Conservation (phyloP, 768 basidiomycete genomes). For the Lactifluus piperatus region DNA sequence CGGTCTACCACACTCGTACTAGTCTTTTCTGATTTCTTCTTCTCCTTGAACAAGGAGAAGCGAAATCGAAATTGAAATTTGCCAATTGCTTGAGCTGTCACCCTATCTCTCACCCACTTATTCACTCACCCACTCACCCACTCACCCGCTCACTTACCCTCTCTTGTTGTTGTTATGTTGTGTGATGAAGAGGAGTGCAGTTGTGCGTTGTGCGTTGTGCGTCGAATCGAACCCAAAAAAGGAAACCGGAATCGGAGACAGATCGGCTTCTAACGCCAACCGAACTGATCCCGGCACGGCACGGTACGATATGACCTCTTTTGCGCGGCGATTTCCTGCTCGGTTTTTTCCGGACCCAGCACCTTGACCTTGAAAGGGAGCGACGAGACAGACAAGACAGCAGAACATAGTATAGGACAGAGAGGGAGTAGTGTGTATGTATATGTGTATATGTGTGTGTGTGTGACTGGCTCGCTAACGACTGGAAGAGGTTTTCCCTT, state of each 20-base stretch:
- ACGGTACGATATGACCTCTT: neutral
- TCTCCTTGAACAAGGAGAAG: neutral
- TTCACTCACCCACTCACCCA: no score
- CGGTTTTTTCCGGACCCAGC: neutral
- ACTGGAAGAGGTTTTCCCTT: neutral
- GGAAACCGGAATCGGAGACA: neutral
- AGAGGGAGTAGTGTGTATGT: no score
- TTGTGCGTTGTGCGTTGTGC: no score
- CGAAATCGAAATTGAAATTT: neutral
- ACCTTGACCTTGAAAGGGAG: neutral
- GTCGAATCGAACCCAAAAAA: neutral
- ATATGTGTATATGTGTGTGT: no score
- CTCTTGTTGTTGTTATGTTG: no score
- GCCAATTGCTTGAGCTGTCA: neutral
- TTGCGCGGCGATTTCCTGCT: neutral
- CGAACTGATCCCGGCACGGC: slow-evolving; percentile 2
- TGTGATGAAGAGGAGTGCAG: no score
- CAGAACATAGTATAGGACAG: neutral
- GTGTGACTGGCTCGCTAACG: neutral
- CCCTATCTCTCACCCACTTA: no score
- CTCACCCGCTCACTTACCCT: no score
- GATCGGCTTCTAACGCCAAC: slow-evolving; percentile 7
- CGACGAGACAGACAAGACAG: neutral
- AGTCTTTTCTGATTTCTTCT: neutral
- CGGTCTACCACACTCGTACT: neutral